Percentiles rank a stretch among this genome's conserved stretches.
phyloP scores from a whole-genome alignment of 2,329 filamentous ascomycete species.

The Penicillium sp. region DNA sequence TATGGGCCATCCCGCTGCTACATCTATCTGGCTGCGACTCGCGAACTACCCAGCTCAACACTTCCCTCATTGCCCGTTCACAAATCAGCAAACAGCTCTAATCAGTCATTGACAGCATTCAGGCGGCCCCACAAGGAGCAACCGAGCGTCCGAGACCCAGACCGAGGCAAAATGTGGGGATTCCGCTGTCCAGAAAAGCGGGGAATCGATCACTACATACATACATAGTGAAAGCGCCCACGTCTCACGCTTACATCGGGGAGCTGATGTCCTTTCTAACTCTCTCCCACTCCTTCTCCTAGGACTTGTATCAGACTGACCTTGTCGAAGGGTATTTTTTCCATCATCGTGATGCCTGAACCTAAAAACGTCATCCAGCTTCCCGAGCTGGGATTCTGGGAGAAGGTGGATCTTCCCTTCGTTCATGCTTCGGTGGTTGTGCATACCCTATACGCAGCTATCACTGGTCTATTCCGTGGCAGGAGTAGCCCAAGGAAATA shows the following conservation, averaged over 20 bases:
- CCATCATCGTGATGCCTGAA: slow-evolving; percentile 11
- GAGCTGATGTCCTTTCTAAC: not conserved
- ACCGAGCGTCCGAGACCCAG: not conserved
- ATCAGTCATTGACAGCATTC: not conserved
- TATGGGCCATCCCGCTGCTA: not conserved
- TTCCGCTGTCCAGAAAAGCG: slow-evolving; percentile 3
- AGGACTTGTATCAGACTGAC: no score
- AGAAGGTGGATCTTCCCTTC: slow-evolving; percentile 40
- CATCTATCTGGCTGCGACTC: no score
- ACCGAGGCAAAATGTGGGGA: slow-evolving; percentile 12
- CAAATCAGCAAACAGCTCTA: not conserved
- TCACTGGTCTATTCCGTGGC: slow-evolving; percentile 46
- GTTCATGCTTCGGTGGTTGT: slow-evolving; percentile 32
- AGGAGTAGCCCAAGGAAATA: slow-evolving; percentile 41
- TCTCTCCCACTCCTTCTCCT: not conserved
- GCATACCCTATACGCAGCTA: slow-evolving; percentile 34
- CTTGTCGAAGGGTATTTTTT: not conserved
- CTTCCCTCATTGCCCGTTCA: not conserved
- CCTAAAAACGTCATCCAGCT: slow-evolving; percentile 19
- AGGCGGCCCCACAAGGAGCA: not conserved
- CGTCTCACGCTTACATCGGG: not conserved
- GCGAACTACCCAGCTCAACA: not conserved
- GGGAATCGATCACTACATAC: not conserved
- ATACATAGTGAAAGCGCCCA: not conserved
- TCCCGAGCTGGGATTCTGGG: slow-evolving; percentile 38